These are phyloP conservation scores for Cerrena zonata DNA, from an alignment of 1,284 basidiomycete species.

Conservation along the genomic window DNA sequence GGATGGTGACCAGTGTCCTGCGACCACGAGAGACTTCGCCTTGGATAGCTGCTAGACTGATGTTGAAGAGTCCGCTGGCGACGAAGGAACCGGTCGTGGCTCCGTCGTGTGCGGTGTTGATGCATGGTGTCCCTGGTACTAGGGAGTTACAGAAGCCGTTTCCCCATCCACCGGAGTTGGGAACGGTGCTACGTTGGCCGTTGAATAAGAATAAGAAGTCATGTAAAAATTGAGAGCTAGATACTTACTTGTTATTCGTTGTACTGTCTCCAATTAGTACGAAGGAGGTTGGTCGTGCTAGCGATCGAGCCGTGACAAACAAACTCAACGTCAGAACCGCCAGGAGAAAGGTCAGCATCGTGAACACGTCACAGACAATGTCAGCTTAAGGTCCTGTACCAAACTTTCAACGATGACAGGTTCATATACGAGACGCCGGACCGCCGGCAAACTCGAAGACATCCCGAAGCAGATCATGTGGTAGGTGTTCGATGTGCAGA, in stretches of 20 bases:
- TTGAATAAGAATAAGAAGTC: not conserved
- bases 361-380: not conserved
- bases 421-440: not conserved
- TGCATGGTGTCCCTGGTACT: slow-evolving; percentile 31
- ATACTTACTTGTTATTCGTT: slow-evolving; percentile 32
- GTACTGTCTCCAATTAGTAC: slow-evolving; percentile 35
- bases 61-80: slow-evolving; percentile 31
- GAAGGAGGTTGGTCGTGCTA: slow-evolving; percentile 16
- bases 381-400: not conserved
- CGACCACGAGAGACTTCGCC: slow-evolving; percentile 33
- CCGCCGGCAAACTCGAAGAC: not conserved
- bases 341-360: not conserved
- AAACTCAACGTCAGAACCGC: not conserved
- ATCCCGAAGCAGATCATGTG: not conserved
- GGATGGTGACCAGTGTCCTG: slow-evolving; percentile 36
- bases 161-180: slow-evolving; percentile 20
- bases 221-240: too few relatives aligned
- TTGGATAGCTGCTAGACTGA: slow-evolving; percentile 23
- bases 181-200: slow-evolving; percentile 15
- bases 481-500: not conserved
- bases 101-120: slow-evolving; percentile 37
- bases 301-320: not conserved
- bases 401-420: not conserved
- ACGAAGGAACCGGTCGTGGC: slow-evolving; percentile 40
- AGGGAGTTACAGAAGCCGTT: slow-evolving; percentile 39